Base-by-base conservation (phyloP, 1,284 basidiomycete species). In the Stygiomarasmius scandens region DNA sequence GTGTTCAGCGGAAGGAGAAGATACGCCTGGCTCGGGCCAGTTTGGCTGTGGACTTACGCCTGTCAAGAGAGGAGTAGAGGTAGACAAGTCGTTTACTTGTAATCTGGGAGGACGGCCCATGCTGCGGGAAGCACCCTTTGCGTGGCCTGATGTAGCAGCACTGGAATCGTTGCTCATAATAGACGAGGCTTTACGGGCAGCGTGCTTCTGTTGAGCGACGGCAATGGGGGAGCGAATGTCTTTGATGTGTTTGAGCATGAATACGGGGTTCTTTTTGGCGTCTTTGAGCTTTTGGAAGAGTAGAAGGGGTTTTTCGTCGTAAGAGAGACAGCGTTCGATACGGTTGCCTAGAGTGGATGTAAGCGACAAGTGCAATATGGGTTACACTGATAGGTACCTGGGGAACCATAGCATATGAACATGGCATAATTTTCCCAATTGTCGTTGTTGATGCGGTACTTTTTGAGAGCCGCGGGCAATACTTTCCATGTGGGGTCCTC, bases 401-500 rank as follows among this genome's bases (percentile, higher is more conserved):
- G 83, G 59, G 90, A 89, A 14, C 94, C 96, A 71, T 96, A 98
- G 68, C 96, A 98, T 63, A 99, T 98, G 75, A 99, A 99, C 85
- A 99, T 90, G 23, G 96, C 97, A 77, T 99, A 99, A 68, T 94
- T 91, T 78, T 94, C 90, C 96, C 96, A 99, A 71, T 95, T 96
- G 66, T 99, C 97, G 69, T 96, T 96, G 69, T 96, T 90, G 74
- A 99, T 98, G 71, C 95, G 95, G 76, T 99, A 99, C 74, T 98
- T 98, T 77, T 98, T 98, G 63, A 99, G 79, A 16, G 97, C 97
- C 0, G 96, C 96, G 0, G 97, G 96, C 16, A 99, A 78, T 16
- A 99, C 96, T 69, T 97, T 98, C 89, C 93, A 96, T 55, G 96
- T 97, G 0, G 97, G 96, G 72, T 99, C 97, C 60, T 99, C 96